Percentiles rank a stretch among this genome's conserved stretches.
Evolutionary conservation across 495 filamentous ascomycete species (phyloP).

Genomic region (Hamigera avellanea): DNA sequence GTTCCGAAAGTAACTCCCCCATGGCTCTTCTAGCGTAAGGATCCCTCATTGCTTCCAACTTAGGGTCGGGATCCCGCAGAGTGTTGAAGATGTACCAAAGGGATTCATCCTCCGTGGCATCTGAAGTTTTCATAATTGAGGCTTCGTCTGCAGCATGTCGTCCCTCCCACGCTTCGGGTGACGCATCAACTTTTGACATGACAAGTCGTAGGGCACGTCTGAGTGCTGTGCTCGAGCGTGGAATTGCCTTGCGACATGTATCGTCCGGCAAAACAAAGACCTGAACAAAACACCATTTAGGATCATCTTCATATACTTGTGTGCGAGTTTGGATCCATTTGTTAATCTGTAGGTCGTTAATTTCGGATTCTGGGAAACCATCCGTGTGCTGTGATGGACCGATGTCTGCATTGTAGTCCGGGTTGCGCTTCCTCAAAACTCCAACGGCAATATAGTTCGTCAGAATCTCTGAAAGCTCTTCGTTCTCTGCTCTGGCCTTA

Average conservation of each 20-base stretch:
- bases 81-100: conserved; percentile 83
- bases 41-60: conserved; percentile 38
- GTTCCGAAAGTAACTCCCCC: conserved; percentile 40
- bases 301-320: conserved; percentile 6
- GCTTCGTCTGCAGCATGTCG: conserved; percentile 2
- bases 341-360: conserved; percentile 16
- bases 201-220: conserved; percentile 36
- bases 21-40: conserved; percentile 48
- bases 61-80: conserved; percentile 58
- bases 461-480: background rate
- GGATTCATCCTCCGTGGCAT: conserved; percentile 39
- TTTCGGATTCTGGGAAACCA: conserved; percentile 11
- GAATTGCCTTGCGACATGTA: conserved; percentile 39
- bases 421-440: conserved; percentile 6
- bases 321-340: conserved; percentile 21
- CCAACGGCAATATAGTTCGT: conserved; percentile 12
- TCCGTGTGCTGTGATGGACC: background rate
- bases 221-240: conserved; percentile 26
- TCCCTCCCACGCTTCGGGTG: conserved; percentile 45
- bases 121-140: conserved; percentile 3
- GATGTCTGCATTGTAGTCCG: background rate
- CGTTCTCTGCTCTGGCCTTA: background rate
- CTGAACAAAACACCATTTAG: conserved; percentile 23
- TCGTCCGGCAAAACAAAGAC: conserved; percentile 61
- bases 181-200: conserved; percentile 46